A percentile compares a stretch with the other conserved stretches of the same genome.
phyloP scores from a whole-genome alignment of 306 rosid genomes.

The Geum urbanum region DNA sequence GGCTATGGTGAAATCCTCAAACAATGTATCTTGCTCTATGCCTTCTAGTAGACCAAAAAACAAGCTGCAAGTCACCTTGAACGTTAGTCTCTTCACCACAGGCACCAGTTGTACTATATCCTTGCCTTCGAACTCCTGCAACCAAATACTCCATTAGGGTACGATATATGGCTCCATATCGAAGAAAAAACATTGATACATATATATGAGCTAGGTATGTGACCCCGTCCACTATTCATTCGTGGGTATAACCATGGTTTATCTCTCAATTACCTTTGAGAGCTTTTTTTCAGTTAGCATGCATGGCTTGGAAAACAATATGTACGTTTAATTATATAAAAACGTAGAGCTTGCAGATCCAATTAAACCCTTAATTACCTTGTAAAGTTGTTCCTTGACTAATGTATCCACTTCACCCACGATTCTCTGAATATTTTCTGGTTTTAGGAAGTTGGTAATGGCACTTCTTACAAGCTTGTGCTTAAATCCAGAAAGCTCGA shows the following conservation, averaged over 20 bases:
- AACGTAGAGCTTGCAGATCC: no score
- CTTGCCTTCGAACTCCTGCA: conserved; percentile 5
- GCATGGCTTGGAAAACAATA: no score
- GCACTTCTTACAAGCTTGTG: conserved; percentile 17
- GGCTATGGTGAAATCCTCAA: conserved; percentile 7
- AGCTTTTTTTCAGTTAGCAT: no score
- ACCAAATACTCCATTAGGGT: not conserved
- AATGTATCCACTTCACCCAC: conserved; percentile 7
- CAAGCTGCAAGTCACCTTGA: conserved; percentile 14
- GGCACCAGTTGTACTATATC: conserved; percentile 1
- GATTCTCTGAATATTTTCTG: conserved; percentile 13
- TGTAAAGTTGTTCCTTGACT: conserved; percentile 1
- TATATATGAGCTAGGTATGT: no score
- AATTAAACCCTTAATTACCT: conserved; percentile 5
- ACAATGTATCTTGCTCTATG: not conserved
- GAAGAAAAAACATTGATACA: no score
- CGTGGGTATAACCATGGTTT: no score
- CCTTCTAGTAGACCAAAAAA: conserved; percentile 15
- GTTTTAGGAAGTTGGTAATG: conserved; percentile 7
- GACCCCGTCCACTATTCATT: no score
- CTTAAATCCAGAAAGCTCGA: conserved; percentile 12
- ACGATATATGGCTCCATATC: not conserved
- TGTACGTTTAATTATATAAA: no score
- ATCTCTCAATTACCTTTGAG: no score
- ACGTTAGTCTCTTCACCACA: conserved; percentile 11